Percentiles rank a stretch among this genome's conserved stretches.
Evolutionary conservation across 1,284 basidiomycete species (phyloP).

Genomic region (Cystobasidiaceae sp.): DNA sequence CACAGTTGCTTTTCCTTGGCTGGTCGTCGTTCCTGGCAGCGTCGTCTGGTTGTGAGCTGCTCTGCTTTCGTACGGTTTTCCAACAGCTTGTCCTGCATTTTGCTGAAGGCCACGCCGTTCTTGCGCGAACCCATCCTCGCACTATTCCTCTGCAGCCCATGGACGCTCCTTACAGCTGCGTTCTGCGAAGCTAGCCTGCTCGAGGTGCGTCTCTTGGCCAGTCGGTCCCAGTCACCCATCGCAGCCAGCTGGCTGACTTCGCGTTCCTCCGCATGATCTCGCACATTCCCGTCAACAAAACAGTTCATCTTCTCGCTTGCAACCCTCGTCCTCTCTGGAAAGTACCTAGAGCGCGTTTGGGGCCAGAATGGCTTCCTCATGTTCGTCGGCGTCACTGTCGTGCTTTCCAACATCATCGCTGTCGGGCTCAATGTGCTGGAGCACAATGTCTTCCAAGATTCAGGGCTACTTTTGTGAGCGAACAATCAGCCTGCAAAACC

Average conservation of each 20-base stretch:
- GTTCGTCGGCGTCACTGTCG: conserved; percentile 73
- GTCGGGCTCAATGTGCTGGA: conserved; percentile 77
- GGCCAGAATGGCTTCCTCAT: conserved; percentile 77
- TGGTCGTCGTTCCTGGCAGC: conserved; percentile 76
- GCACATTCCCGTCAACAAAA: no score
- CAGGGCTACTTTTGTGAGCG: conserved; percentile 68
- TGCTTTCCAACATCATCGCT: conserved; percentile 79
- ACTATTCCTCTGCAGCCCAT: conserved; percentile 58
- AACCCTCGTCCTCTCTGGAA: conserved; percentile 71
- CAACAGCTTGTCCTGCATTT: no score
- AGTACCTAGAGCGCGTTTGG: conserved; percentile 92
- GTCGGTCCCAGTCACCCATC: neutral
- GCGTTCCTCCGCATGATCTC: no score
- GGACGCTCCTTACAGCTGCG: conserved; percentile 81
- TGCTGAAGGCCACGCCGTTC: conserved; percentile 1
- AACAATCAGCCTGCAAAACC: neutral
- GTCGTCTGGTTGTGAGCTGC: conserved; percentile 59
- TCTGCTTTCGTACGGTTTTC: no score
- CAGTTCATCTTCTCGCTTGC: conserved; percentile 73
- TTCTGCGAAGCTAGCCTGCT: conserved; percentile 78
- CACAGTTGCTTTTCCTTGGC: conserved; percentile 59
- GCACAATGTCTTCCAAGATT: conserved; percentile 60
- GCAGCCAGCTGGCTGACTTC: no score
- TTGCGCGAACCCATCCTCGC: neutral
- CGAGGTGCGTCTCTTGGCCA: conserved; percentile 69